phyloP scores from a whole-genome alignment of 2,329 filamentous ascomycete species.

The Pseudocercospora fijiensis region DNA sequence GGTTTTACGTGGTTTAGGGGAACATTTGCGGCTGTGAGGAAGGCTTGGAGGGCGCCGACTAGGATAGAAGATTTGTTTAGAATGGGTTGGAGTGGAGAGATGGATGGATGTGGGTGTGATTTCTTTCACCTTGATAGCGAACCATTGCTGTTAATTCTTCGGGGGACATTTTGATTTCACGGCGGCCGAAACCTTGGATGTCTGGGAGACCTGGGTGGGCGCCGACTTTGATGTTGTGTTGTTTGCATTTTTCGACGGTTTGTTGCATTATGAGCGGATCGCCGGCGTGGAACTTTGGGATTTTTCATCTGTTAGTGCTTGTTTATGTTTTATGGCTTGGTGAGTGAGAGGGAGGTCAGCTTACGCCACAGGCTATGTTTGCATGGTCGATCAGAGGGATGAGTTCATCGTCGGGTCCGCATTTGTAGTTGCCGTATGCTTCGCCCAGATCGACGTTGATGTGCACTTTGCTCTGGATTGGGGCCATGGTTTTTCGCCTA shows the following conservation, averaged over 20 bases:
- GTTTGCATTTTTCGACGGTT: slow-evolving; percentile 59
- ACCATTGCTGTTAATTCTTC: slow-evolving; percentile 48
- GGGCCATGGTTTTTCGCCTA: slow-evolving; percentile 41
- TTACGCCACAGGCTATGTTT: slow-evolving; percentile 54
- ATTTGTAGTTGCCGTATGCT: slow-evolving; percentile 52
- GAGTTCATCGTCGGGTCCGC: slow-evolving; percentile 60
- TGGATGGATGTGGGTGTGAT: too few species aligned
- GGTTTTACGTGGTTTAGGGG: slow-evolving; percentile 58
- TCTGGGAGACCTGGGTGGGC: slow-evolving; percentile 67
- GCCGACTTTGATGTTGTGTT: slow-evolving; percentile 57
- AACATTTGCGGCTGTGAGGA: slow-evolving; percentile 58
- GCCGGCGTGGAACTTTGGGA: slow-evolving; percentile 45
- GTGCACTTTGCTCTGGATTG: slow-evolving; percentile 53
- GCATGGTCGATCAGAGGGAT: slow-evolving; percentile 62
- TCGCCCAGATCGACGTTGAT: slow-evolving; percentile 58
- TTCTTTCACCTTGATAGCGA: slow-evolving; percentile 52
- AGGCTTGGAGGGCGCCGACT: slow-evolving; percentile 61
- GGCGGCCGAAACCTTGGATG: slow-evolving; percentile 63
- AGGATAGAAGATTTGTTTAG: too few species aligned
- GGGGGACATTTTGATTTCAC: slow-evolving; percentile 57
- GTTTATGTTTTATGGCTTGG: not conserved
- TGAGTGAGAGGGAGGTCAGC: not conserved
- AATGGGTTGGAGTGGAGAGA: too few species aligned
- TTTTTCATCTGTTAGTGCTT: not conserved
- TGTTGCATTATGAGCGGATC: slow-evolving; percentile 65